Evolutionary conservation across 306 rosid genomes (phyloP).

Genomic region (Chamaecrista fasciculata): DNA sequence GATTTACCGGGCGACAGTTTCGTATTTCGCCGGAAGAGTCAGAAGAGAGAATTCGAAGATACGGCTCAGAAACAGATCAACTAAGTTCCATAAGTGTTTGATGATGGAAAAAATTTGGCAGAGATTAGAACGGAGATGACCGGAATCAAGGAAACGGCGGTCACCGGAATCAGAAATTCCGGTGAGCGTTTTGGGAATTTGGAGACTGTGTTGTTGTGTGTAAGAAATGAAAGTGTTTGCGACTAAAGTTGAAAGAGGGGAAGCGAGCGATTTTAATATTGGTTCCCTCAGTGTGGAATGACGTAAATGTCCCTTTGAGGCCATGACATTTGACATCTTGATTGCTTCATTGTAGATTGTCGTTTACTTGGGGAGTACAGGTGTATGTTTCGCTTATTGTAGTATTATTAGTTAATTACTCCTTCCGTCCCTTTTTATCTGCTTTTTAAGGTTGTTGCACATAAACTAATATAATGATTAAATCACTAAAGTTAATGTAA

Average conservation of each 20-base stretch:
- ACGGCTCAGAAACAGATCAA: not conserved
- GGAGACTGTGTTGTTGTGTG: not conserved
- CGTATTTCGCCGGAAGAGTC: not conserved
- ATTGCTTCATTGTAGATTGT: no score
- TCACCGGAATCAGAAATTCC: slow-evolving; percentile 35
- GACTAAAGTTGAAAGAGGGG: slow-evolving; percentile 47
- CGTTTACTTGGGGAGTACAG: no score
- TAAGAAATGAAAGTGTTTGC: slow-evolving; percentile 38
- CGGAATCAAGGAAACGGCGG: not conserved
- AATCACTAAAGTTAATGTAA: no score
- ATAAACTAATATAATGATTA: no score
- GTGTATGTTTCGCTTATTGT: no score
- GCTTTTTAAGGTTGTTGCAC: no score
- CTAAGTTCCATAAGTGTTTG: not conserved
- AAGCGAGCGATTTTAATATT: slow-evolving; percentile 36
- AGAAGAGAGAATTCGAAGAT: not conserved
- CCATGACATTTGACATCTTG: not conserved
- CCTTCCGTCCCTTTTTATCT: no score
- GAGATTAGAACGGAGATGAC: not conserved
- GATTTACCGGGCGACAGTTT: slow-evolving; percentile 28
- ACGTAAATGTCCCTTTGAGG: slow-evolving; percentile 47
- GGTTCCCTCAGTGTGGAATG: not conserved
- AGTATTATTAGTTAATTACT: no score
- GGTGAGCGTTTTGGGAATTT: slow-evolving; percentile 32
- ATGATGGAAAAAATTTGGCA: not conserved